These are phyloP conservation scores for Protea cynaroides DNA, from an alignment of 164 flowering plant genomes.

Conservation along the genomic window DNA sequence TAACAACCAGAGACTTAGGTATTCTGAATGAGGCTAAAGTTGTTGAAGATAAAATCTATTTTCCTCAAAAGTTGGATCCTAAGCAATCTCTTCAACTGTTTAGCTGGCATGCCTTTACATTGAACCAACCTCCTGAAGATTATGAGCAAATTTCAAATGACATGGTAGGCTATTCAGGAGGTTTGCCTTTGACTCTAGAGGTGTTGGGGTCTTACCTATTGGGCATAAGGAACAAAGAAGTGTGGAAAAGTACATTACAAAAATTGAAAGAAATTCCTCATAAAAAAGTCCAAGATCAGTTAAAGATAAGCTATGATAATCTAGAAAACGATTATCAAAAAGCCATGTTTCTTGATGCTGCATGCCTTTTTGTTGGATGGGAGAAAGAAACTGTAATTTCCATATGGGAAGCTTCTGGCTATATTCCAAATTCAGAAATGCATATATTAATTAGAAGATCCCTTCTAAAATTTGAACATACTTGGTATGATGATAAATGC, in stretches of 20 bases:
- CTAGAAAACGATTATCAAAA: too few species aligned
- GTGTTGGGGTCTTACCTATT: slow-evolving; percentile 4
- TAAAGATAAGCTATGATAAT: too few species aligned
- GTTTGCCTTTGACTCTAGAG: slow-evolving; percentile 7
- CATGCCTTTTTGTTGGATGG: too few species aligned
- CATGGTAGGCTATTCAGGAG: neutral
- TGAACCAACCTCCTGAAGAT: neutral
- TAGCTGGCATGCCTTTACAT: neutral
- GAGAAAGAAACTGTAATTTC: too few species aligned
- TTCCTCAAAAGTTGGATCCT: neutral
- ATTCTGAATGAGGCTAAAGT: neutral
- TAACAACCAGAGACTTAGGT: slow-evolving; percentile 7
- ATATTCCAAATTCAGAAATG: too few species aligned
- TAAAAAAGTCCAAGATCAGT: too few species aligned
- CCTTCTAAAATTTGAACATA: too few species aligned
- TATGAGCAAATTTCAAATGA: neutral
- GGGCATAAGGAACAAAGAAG: neutral
- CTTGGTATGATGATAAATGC: too few species aligned
- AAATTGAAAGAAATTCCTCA: too few species aligned
- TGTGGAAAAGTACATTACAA: slow-evolving; percentile 9
- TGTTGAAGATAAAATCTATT: neutral
- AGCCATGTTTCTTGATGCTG: too few species aligned
- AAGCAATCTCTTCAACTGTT: slow-evolving; percentile 11
- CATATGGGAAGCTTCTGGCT: too few species aligned
- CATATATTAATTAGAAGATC: neutral